These are phyloP conservation scores for Serendipita sp. DNA, from an alignment of 768 basidiomycete genomes.

Conservation along the genomic window DNA sequence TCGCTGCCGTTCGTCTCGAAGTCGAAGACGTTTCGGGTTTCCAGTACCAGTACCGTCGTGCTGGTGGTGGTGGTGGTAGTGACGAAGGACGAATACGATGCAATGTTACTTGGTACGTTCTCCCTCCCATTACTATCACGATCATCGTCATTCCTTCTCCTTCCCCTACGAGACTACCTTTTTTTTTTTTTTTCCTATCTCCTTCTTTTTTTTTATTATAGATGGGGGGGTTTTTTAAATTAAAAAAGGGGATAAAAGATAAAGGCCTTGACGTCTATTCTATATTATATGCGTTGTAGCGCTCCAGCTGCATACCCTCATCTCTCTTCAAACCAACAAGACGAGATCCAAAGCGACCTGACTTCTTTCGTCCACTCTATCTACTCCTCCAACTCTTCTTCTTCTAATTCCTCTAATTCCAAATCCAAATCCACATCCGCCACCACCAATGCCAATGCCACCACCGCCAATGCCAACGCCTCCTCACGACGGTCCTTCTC, in stretches of 20 bases:
- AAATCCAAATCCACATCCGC: too few relatives aligned
- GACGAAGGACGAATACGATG: conserved; percentile 51
- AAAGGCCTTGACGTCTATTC: not conserved
- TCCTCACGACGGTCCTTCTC: too few relatives aligned
- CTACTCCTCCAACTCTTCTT: conserved; percentile 31
- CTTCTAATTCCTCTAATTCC: not conserved
- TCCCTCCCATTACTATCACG: too few relatives aligned
- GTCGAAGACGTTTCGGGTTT: conserved; percentile 39
- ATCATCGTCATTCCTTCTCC: not conserved
- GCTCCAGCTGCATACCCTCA: conserved; percentile 70
- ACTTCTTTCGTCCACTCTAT: conserved; percentile 45
- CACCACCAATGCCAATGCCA: too few relatives aligned
- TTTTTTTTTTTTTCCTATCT: too few relatives aligned
- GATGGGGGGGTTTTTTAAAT: not conserved
- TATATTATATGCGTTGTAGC: conserved; percentile 25
- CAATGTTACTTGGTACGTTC: conserved; percentile 61
- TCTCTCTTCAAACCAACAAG: conserved; percentile 42
- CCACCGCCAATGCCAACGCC: not conserved
- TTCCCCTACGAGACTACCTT: too few relatives aligned
- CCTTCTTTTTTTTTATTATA: too few relatives aligned
- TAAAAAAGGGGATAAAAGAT: too few relatives aligned
- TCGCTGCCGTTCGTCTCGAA: conserved; percentile 67
- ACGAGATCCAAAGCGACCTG: conserved; percentile 64
- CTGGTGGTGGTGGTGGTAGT: conserved; percentile 9
- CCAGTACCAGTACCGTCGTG: too few relatives aligned